Evolutionary conservation across 768 basidiomycete species (phyloP).

Genomic region (Rhizopogon rudus): DNA sequence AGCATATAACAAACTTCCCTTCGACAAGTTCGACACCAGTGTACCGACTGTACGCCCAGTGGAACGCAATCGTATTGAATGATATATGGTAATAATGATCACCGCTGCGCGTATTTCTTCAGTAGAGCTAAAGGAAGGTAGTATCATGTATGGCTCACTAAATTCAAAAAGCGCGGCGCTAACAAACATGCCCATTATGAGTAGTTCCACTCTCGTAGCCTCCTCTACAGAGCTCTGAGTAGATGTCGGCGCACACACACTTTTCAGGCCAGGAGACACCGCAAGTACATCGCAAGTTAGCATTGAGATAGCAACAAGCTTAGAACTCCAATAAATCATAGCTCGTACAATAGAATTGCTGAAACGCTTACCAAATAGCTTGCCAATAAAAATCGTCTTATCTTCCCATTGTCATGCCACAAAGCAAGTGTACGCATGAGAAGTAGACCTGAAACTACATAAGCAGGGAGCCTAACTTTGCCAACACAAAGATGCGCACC

Average conservation of each 20-base stretch:
- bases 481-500: background rate
- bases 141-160: background rate
- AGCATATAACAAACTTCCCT: conserved; percentile 9
- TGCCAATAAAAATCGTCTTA: background rate
- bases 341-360: background rate
- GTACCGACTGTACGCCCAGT: background rate
- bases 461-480: background rate
- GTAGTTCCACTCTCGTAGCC: conserved; percentile 3
- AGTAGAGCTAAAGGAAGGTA: background rate
- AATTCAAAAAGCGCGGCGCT: conserved; percentile 9
- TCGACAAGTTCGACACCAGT: background rate
- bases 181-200: conserved; percentile 7
- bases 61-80: background rate
- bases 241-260: conserved; percentile 3
- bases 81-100: background rate
- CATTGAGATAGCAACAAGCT: conserved; percentile 6
- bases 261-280: conserved; percentile 1
- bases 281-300: conserved; percentile 3
- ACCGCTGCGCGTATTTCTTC: background rate
- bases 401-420: background rate
- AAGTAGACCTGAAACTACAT: conserved; percentile 2
- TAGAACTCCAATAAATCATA: background rate
- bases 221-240: background rate
- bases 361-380: conserved; percentile 3
- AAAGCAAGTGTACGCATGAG: conserved; percentile 10